Base-by-base conservation (phyloP, 352 stramenopile genomes). In the Pythium aristosporum region DNA sequence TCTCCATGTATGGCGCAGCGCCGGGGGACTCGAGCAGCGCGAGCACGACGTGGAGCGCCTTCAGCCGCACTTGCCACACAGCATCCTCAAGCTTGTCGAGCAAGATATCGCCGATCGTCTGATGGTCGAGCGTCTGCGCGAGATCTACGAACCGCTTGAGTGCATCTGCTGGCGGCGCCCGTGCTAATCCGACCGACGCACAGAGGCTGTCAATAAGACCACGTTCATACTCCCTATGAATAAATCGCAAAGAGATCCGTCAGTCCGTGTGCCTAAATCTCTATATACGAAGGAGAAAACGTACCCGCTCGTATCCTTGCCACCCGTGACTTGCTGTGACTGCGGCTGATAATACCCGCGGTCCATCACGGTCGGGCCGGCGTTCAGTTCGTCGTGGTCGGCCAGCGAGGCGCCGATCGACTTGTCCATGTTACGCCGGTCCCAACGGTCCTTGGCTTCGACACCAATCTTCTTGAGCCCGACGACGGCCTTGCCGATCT, bases 381-480 rank as follows among this genome's bases (percentile, higher is more conserved):
- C 79, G n/a, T 72, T 80, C 43, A 94, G 65, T 51, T 94, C 87
- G 46, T 96, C 87, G 62, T 96, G 83, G 66, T 96, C 87, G 41
- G 87, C 85, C 18, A 96, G 71, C 11, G 87, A 96, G n/a, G 83
- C 89, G n/a, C 76, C 85, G 74, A 96, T 96, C 16, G 83, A 92
- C 71, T 94, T 94, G 70, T 96, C 87, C 81, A 96, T 93, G 77
- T 96, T 94, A 39, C 87, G 87, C 18, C 85, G 80, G 21, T 96
- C 85, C 85, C 85, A 96, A 30, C 85, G 89, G 37, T 96, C 87
- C 20, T 87, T 78, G 15, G 84, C 85, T 57, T 88, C 81, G 30
- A 81, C 75, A 15, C 85, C 80, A 58, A 93, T 89, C 71, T 92
- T 91, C 70, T 89, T 88, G n/a, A 96, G 66, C 20, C 83, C 79